Conservation (phyloP, 371 early-diverging fungal genomes). For the Mucor mucedo region DNA sequence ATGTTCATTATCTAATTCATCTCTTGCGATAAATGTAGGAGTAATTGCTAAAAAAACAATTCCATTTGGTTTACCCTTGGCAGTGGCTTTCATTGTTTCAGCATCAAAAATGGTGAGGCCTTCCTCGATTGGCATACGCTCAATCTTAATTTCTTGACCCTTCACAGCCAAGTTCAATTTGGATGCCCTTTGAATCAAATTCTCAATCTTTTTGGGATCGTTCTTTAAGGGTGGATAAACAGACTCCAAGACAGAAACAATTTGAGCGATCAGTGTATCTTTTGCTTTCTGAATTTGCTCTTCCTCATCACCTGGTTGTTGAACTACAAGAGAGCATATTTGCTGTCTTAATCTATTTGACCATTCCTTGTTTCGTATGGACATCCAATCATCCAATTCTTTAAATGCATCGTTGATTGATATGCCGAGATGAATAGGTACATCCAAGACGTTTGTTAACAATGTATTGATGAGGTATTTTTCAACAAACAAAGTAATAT, state of each 20-base stretch:
- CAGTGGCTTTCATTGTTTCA: slow-evolving; percentile 40
- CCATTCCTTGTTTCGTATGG: slow-evolving; percentile 42
- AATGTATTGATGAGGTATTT: slow-evolving; percentile 41
- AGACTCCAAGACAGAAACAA: slow-evolving; percentile 24
- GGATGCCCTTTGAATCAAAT: slow-evolving; percentile 35
- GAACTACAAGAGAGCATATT: slow-evolving; percentile 41
- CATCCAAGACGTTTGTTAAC: slow-evolving; percentile 32
- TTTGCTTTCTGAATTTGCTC: slow-evolving; percentile 30
- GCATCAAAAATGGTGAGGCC: slow-evolving; percentile 35
- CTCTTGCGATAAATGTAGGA: slow-evolving; percentile 45
- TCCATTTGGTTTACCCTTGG: slow-evolving; percentile 40
- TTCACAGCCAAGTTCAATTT: slow-evolving; percentile 50
- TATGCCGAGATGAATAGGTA: slow-evolving; percentile 49
- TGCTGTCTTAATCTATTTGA: slow-evolving; percentile 49
- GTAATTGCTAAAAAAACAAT: slow-evolving; percentile 38
- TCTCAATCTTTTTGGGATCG: slow-evolving; percentile 39
- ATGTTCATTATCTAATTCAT: slow-evolving; percentile 48
- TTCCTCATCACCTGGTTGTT: slow-evolving; percentile 45
- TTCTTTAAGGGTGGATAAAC: slow-evolving; percentile 40
- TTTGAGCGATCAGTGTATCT: slow-evolving; percentile 22
- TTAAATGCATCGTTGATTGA: slow-evolving; percentile 45
- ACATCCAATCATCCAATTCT: slow-evolving; percentile 44
- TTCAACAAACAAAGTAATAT: slow-evolving; percentile 48
- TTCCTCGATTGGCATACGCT: slow-evolving; percentile 36
- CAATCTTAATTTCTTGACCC: slow-evolving; percentile 48